Base-by-base conservation (phyloP, 2,329 filamentous ascomycete genomes). In the Aspergillus melleus region DNA sequence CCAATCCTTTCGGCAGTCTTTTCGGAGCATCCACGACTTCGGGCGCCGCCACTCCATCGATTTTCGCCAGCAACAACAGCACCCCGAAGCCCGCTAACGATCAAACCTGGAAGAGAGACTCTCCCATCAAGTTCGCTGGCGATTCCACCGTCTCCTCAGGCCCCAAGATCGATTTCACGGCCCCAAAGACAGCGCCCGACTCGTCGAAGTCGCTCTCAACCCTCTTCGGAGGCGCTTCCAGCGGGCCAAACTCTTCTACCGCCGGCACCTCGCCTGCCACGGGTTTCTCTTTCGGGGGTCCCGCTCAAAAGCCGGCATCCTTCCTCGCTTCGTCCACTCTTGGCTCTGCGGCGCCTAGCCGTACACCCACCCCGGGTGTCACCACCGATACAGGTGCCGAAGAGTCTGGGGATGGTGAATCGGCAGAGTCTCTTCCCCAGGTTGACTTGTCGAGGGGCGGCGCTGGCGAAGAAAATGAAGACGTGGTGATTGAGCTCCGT, bases 401-500 rank as follows among this genome's bases (percentile, higher is more conserved):
- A 19, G 74, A 77, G 54, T 67, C 76, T 29, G 73, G 70, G 19
- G 81, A 85, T 63, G 85, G 86, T 65, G 83, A 84, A 57, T 82
- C 80, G 61, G 58, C 68, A 0, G 85, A 85, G 70, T 82, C 84
- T 70, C 83, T 90, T 61, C 84, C 88, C 72, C 88, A 91, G 74
- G 84, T 91, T 64, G 88, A 89, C 70, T 82, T 94, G 67, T 87
- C 87, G 55, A 81, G 84, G 64, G 84, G 83, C 57, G 85, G 86
- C 16, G 84, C 87, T 46, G 88, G 88, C 24, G 89, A 93, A 72
- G 88, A 90, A 71, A 84, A 91, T 59, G 91, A 95, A 73, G 83
- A 86, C 32, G 80, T 88, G 42, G 73, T 92, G 20, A 84, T 90
- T 72, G 88, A 94, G 70, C 83, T 89, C 14, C 85, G 88, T 24